phyloP scores from a whole-genome alignment of 305 asterid species.

The Caryopteris hybrid region DNA sequence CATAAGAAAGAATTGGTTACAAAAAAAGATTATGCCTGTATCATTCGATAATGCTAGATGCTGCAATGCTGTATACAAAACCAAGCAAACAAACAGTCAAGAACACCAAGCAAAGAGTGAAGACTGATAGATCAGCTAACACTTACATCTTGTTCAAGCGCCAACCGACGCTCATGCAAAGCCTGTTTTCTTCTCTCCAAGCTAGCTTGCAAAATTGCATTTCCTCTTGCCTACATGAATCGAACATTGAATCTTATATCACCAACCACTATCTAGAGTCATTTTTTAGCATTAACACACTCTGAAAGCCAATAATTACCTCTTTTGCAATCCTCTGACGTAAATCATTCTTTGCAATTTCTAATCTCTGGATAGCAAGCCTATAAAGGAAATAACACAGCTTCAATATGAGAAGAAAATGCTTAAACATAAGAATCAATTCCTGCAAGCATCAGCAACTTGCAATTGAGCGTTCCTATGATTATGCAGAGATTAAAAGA shows the following conservation, averaged over 20 bases:
- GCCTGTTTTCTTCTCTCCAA: conserved; percentile 99
- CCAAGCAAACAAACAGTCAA: conserved; percentile 13
- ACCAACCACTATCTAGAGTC: conserved; percentile 16
- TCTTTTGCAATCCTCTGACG: conserved; percentile 95
- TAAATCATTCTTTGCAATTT: conserved; percentile 86
- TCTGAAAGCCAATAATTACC: conserved; percentile 39
- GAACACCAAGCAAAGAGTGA: conserved; percentile 11
- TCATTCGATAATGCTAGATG: conserved; percentile 1
- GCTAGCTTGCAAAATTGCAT: conserved; percentile 99
- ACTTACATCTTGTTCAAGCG: conserved; percentile 97
- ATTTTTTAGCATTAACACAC: not conserved
- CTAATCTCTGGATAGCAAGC: conserved; percentile 97
- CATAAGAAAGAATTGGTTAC: not conserved
- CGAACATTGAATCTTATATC: conserved; percentile 13
- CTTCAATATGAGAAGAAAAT: conserved; percentile 17
- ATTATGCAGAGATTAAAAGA: too few relatives aligned
- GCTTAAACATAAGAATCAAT: not conserved
- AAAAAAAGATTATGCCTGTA: not conserved
- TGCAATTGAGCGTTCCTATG: not conserved
- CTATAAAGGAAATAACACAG: conserved; percentile 37
- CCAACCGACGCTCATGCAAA: conserved; percentile 94
- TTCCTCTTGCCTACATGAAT: conserved; percentile 79
- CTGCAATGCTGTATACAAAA: conserved; percentile 1
- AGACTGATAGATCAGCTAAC: conserved; percentile 3
- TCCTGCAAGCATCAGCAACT: conserved; percentile 6